These are phyloP conservation scores for Lobosporangium transversale DNA, from an alignment of 192 early-diverging fungal species.

Conservation along the genomic window DNA sequence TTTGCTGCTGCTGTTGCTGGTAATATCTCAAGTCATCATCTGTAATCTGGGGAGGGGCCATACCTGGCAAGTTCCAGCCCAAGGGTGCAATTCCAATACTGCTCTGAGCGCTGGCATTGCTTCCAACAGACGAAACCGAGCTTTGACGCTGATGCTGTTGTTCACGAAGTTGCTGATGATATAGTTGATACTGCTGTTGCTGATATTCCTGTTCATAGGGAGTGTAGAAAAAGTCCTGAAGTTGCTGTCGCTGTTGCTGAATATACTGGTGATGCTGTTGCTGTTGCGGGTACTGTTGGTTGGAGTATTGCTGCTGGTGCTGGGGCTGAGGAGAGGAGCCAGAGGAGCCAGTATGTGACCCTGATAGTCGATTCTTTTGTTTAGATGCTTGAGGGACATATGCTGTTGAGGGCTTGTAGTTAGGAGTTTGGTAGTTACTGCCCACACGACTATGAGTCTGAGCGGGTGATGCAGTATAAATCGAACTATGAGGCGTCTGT, in stretches of 20 bases:
- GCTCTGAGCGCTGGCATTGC: conserved; percentile 3
- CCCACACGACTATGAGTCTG: conserved; percentile 5
- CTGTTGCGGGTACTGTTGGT: conserved; percentile 25
- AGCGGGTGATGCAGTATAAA: conserved; percentile 9
- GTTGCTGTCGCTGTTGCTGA: conserved; percentile 40
- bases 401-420: conserved; percentile 30
- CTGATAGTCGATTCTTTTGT: conserved; percentile 45
- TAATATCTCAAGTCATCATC: conserved; percentile 27
- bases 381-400: conserved; percentile 42
- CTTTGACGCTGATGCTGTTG: conserved; percentile 30
- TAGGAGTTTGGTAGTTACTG: conserved; percentile 29
- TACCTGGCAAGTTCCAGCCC: conserved; percentile 48
- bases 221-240: conserved; percentile 48
- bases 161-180: conserved; percentile 41
- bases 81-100: conserved; percentile 33
- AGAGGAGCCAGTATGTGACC: conserved; percentile 23
- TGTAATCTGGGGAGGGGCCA: conserved; percentile 35
- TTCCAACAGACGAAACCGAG: conserved; percentile 25
- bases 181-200: conserved; percentile 43
- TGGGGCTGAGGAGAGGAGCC: conserved; percentile 28
- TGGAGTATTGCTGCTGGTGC: conserved; percentile 25
- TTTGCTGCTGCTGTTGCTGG: conserved; percentile 8
- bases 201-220: conserved; percentile 45
- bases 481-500: conserved; percentile 14
- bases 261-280: conserved; percentile 35